phyloP scores from a whole-genome alignment of 371 early-diverging fungal species.

The Mucor mucedo region DNA sequence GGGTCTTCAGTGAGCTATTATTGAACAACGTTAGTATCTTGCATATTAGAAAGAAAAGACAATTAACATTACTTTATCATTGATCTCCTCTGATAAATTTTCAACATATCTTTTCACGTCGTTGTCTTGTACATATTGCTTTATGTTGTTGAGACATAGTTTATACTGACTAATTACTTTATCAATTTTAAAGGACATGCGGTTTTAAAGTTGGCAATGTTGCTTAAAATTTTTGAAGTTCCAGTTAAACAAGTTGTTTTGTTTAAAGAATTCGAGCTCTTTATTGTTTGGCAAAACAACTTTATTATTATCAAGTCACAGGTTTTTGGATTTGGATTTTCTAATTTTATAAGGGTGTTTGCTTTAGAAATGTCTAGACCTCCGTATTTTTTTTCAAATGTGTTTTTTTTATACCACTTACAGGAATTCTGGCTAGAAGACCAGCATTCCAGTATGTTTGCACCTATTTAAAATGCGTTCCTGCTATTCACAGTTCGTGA shows the following conservation, averaged over 20 bases:
- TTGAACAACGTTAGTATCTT: constrained; percentile 22
- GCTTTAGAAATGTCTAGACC: too few species aligned
- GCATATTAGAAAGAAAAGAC: constrained; percentile 21
- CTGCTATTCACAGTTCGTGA: too few species aligned
- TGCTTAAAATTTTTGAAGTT: constrained; percentile 18
- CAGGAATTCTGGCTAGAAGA: too few species aligned
- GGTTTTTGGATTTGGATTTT: constrained; percentile 5
- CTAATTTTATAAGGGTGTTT: constrained; percentile 8
- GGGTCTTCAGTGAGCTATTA: constrained; percentile 19
- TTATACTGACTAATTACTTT: constrained; percentile 23
- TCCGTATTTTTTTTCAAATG: too few species aligned
- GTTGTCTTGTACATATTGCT: constrained; percentile 16
- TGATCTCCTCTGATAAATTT: constrained; percentile 16
- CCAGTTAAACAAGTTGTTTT: constrained; percentile 22
- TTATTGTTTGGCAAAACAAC: constrained; percentile 21
- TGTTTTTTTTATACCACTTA: too few species aligned
- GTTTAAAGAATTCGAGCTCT: constrained; percentile 19
- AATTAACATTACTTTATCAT: too few species aligned
- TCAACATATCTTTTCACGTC: constrained; percentile 20
- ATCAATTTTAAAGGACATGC: constrained; percentile 20
- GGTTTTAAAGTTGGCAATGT: constrained; percentile 22
- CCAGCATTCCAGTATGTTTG: too few species aligned
- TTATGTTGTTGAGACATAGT: constrained; percentile 22
- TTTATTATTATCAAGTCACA: constrained; percentile 16
- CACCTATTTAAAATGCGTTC: too few species aligned